Conservation (phyloP, 345 rosid species). For the Eucalyptus sp. region DNA sequence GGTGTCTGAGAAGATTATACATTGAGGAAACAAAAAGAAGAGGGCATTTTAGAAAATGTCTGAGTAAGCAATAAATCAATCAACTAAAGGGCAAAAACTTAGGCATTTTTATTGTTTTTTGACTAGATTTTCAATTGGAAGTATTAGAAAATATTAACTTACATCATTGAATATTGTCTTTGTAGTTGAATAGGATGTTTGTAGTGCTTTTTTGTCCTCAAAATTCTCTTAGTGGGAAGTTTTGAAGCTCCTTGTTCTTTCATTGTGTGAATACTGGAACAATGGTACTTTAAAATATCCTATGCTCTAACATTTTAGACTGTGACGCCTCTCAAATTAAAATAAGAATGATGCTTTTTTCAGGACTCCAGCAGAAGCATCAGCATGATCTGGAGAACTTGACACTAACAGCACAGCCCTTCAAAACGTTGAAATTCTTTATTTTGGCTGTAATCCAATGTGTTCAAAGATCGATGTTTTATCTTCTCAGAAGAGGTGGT, state of each 20-base stretch:
- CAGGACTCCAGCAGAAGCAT: constrained; percentile 56
- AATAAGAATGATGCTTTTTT: neutral
- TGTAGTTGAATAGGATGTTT: neutral
- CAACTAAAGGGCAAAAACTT: neutral
- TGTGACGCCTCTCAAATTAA: neutral
- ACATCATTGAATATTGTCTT: neutral
- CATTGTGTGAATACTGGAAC: neutral
- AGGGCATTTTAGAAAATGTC: neutral
- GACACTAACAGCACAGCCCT: constrained; percentile 58
- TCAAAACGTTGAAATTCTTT: constrained; percentile 64
- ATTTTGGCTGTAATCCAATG: constrained; percentile 47
- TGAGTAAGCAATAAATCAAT: neutral
- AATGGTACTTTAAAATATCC: neutral
- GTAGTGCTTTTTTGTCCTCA: neutral
- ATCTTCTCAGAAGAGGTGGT: constrained; percentile 61
- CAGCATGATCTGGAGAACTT: constrained; percentile 59
- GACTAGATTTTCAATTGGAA: neutral
- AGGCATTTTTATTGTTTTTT: neutral
- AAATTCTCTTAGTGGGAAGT: neutral
- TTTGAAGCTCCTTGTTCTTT: neutral
- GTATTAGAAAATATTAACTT: neutral
- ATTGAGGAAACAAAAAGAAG: neutral
- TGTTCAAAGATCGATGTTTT: constrained; percentile 26
- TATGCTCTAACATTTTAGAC: neutral
- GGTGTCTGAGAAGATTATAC: neutral